Evolutionary conservation across 202 grass and related monocot genomes (phyloP), one percentile per base, ranked within the genome.

Genomic region (Setaria italica): DNA sequence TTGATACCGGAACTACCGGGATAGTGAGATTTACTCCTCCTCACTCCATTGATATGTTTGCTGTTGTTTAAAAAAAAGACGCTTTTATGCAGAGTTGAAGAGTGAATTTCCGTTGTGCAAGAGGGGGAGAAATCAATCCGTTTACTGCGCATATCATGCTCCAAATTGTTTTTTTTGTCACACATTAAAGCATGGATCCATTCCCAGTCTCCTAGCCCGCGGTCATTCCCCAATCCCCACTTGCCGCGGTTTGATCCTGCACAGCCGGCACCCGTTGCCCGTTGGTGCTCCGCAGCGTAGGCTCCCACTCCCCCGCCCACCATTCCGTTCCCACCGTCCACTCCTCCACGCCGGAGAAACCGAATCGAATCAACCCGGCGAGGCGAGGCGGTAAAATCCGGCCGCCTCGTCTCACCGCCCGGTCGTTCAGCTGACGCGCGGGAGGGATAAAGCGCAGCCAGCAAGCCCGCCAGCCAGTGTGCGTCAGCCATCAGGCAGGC

Each of bases 331-430:
- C 72, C 49, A 55, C 72, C 72, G 17, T 32, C 33, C n/a, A 7
- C 30, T 15, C 32, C 64, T 39, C 72, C 34, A 33, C 72, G 47
- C 60, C 71, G 58, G 48, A 62, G 85, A 66, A 74, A 57, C 25
- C 41, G 85, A 87, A 87, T 87, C 70, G 79, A 70, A 87, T 82
- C 35, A 15, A 9, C 53, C 69, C 47, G 78, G 37, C 63, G 48
- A 42, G 32, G 32, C 21, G 57, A 46, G 6, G 6, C 70, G 58
- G 71, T 42, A 66, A 62, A 59, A 68, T 59, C 34, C 78, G 59
- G 78, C 77, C 34, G 69, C 77, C 60, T 78, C 70, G 14, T 50
- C 70, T 49, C 35, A 67, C 82, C 21, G 8, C 47, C 33, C 20
- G 69, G 21, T 8, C 54, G 50, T 50, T 46, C 43, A 5, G 53